Conservation (phyloP, 352 stramenopile genomes). For the Globisporangium cederbergense region DNA sequence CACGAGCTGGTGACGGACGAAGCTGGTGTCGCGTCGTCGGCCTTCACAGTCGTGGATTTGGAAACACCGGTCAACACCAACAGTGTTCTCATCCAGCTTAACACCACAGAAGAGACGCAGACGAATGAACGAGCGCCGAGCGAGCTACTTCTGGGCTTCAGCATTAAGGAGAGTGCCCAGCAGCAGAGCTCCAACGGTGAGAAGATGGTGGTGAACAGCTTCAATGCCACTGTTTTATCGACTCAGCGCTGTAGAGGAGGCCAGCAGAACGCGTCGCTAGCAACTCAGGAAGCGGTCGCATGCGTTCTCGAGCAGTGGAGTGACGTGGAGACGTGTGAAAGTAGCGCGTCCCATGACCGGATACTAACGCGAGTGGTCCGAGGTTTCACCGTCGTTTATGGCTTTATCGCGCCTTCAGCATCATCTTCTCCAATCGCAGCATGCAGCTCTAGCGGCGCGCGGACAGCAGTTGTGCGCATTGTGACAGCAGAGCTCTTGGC, state of each 20-base stretch:
- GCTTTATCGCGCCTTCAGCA: background rate
- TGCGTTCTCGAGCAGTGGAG: conserved; percentile 4
- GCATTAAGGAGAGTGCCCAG: background rate
- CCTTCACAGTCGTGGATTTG: background rate
- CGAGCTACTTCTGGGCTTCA: background rate
- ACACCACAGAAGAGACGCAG: background rate
- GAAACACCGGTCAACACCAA: background rate
- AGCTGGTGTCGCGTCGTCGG: background rate
- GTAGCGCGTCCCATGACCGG: background rate
- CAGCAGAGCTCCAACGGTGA: background rate
- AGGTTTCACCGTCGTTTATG: background rate
- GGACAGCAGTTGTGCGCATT: background rate
- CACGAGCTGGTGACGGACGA: background rate
- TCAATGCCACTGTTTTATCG: background rate
- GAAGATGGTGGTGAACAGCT: background rate
- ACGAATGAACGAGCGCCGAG: background rate
- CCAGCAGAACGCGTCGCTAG: background rate
- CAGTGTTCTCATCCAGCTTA: background rate
- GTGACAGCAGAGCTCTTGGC: background rate
- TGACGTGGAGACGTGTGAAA: background rate
- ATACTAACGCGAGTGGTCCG: background rate
- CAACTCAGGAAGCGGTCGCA: background rate
- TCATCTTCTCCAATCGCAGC: background rate
- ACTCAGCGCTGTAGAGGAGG: background rate
- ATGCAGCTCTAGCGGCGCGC: background rate